These are phyloP conservation scores for Sisymbrium altissimum DNA, from an alignment of 345 rosid species.

Conservation along the genomic window DNA sequence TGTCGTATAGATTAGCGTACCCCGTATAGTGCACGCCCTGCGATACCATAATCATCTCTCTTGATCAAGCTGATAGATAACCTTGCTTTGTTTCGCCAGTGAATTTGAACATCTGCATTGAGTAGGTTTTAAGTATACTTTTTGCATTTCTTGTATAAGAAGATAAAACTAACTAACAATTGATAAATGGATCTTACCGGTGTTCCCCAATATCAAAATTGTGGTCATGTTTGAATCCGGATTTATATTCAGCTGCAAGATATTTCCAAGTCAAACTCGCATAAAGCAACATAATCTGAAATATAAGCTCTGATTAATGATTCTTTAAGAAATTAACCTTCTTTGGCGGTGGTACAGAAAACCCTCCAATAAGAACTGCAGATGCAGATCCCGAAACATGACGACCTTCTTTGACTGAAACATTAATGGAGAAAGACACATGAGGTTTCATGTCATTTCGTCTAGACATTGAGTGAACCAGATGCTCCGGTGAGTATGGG, in stretches of 20 bases:
- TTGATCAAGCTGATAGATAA: conserved; percentile 45
- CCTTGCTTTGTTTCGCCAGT: conserved; percentile 46
- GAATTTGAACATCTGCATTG: conserved; percentile 64
- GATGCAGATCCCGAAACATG: conserved; percentile 75
- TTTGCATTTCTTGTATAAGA: neutral
- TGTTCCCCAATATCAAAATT: conserved; percentile 69
- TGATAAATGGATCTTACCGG: conserved; percentile 44
- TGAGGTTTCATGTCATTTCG: conserved; percentile 53
- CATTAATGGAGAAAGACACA: conserved; percentile 55
- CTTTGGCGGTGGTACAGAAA: conserved; percentile 60
- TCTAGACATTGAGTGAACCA: conserved; percentile 54
- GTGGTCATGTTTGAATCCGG: conserved; percentile 55
- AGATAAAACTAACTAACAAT: neutral
- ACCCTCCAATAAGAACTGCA: conserved; percentile 85
- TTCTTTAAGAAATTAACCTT: conserved; percentile 44
- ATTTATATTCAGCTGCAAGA: conserved; percentile 61
- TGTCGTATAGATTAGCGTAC: neutral
- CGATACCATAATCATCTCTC: conserved; percentile 61
- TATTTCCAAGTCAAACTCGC: conserved; percentile 18
- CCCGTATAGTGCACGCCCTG: conserved; percentile 58
- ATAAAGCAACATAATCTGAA: conserved; percentile 6
- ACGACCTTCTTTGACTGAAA: conserved; percentile 50
- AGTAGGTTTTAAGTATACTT: neutral
- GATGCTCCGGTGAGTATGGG: conserved; percentile 88
- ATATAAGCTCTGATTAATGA: conserved; percentile 2